A percentile compares a stretch with the other conserved stretches of the same genome.
phyloP scores from a whole-genome alignment of 2,329 filamentous ascomycete species.

The Rhexocercosporidium sp. region DNA sequence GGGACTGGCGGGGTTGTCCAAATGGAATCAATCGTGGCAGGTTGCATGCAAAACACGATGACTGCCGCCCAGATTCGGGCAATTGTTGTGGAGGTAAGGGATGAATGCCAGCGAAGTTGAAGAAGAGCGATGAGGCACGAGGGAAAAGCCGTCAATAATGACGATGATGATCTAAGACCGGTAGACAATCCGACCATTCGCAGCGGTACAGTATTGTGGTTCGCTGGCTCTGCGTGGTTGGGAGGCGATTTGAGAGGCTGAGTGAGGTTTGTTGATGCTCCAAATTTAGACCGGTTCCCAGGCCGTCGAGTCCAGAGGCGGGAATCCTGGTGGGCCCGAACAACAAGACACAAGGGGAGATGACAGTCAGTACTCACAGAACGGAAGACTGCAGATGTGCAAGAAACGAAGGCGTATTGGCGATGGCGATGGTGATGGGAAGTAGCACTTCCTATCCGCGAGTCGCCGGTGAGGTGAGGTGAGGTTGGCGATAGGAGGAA shows the following conservation, averaged over 20 bases:
- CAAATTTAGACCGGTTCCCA: constrained; percentile 17
- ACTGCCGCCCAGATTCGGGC: constrained; percentile 26
- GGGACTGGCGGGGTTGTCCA: constrained; percentile 28
- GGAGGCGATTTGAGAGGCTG: constrained; percentile 21
- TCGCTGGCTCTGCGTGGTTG: constrained; percentile 1
- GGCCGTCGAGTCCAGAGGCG: not conserved
- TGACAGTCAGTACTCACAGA: constrained; percentile 19
- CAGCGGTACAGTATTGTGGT: not conserved
- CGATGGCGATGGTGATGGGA: constrained; percentile 13
- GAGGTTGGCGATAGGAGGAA: not conserved
- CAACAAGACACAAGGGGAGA: not conserved
- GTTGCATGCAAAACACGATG: constrained; percentile 33
- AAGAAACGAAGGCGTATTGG: constrained; percentile 15
- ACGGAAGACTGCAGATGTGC: constrained; percentile 8
- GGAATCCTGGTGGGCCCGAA: not conserved
- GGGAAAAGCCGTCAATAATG: not conserved
- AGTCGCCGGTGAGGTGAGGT: constrained; percentile 7
- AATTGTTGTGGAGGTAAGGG: constrained; percentile 15
- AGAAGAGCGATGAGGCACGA: not conserved
- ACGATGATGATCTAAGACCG: constrained; percentile 6
- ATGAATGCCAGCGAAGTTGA: not conserved
- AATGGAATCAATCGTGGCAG: constrained; percentile 21
- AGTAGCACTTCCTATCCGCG: constrained; percentile 12
- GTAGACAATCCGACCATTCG: not conserved
- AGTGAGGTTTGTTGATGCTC: constrained; percentile 24